phyloP scores from a whole-genome alignment of 2,329 filamentous ascomycete species.

The Colletotrichum musae region DNA sequence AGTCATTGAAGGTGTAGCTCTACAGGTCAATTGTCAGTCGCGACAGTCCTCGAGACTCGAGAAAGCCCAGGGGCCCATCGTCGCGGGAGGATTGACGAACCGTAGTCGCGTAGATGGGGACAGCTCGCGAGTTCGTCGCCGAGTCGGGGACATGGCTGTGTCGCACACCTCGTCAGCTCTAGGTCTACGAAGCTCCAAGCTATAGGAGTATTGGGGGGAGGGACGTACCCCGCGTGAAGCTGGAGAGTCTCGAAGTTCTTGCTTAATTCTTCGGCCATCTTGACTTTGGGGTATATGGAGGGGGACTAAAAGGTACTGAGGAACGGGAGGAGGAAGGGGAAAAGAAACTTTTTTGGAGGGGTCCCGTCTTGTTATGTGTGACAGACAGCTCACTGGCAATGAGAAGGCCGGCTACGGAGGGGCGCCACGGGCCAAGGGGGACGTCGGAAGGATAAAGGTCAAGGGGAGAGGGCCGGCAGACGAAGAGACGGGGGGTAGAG shows the following conservation, averaged over 20 bases:
- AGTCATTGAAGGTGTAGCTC: constrained; percentile 96
- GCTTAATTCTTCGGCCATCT: constrained; percentile 63
- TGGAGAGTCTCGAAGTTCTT: constrained; percentile 87
- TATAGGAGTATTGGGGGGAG: background rate
- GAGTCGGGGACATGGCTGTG: constrained; percentile 84
- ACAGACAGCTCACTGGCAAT: constrained; percentile 14
- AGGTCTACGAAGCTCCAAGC: background rate
- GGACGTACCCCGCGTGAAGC: constrained; percentile 82
- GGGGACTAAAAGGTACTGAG: background rate
- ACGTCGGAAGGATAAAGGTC: background rate
- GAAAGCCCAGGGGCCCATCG: background rate
- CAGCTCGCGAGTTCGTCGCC: constrained; percentile 87
- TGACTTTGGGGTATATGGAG: background rate
- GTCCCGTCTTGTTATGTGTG: constrained; percentile 2
- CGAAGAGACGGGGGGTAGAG: constrained; percentile 3
- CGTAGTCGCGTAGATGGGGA: constrained; percentile 96
- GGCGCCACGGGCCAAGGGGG: constrained; percentile 6
- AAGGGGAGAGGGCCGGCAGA: constrained; percentile 7
- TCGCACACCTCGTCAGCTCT: constrained; percentile 25
- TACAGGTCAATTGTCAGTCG: constrained; percentile 51
- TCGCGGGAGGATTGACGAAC: constrained; percentile 44
- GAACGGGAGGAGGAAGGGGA: constrained; percentile 5
- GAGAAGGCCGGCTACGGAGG: constrained; percentile 34
- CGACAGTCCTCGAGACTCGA: background rate
- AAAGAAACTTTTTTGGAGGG: constrained; percentile 6